These are phyloP conservation scores for Straminergon stramineum DNA, from an alignment of 225 moss, liverwort and hornwort genomes.

Conservation along the genomic window DNA sequence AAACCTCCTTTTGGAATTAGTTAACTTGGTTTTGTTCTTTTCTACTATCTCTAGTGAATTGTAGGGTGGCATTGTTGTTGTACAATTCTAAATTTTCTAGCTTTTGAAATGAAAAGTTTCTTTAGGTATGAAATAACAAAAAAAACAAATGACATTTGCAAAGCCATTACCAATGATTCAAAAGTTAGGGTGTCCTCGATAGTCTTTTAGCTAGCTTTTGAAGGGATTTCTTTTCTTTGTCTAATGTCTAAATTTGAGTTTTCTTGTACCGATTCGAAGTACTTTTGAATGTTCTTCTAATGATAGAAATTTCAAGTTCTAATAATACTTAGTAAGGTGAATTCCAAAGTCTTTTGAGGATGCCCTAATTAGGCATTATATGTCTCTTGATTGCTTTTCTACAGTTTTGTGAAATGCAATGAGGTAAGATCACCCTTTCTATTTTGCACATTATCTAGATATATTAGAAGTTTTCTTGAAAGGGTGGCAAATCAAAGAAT, in stretches of 20 bases:
- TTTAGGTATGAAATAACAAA: rapidly evolving
- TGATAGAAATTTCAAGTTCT: not conserved
- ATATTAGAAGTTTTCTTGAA: not conserved
- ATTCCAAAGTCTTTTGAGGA: not conserved
- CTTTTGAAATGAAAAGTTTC: not conserved
- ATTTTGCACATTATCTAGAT: not conserved
- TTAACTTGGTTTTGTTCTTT: not conserved
- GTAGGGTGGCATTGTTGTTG: rapidly evolving
- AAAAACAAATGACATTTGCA: no score
- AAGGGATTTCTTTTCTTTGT: not conserved
- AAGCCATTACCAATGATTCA: not conserved
- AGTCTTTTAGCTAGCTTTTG: not conserved
- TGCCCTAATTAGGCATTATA: no score
- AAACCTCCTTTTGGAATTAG: rapidly evolving
- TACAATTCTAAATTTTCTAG: rapidly evolving
- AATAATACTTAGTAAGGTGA: not conserved
- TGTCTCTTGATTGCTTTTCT: not conserved
- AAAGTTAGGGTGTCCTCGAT: not conserved
- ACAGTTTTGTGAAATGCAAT: not conserved
- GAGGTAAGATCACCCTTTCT: not conserved
- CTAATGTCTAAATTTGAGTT: no score
- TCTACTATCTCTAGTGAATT: rapidly evolving
- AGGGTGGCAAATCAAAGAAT: not conserved
- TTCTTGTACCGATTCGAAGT: no score
- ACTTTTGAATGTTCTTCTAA: not conserved